These are phyloP conservation scores for Starmerella roubikii DNA, from an alignment of 805 yeast species.

Conservation along the genomic window DNA sequence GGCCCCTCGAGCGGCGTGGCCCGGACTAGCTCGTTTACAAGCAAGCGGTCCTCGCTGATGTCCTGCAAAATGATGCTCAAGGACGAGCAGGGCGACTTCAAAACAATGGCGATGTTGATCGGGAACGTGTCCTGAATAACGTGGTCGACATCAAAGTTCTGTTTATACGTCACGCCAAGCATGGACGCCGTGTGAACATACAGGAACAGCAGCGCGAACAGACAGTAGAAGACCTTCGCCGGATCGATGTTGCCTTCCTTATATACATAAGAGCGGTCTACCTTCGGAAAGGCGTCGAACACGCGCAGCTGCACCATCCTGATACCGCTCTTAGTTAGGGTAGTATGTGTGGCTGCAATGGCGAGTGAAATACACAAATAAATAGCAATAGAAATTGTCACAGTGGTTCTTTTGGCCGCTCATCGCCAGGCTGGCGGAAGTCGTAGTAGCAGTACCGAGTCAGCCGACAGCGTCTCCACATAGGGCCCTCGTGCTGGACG, in stretches of 20 bases:
- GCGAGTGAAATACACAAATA: too few species aligned
- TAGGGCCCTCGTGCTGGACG: constrained; percentile 18
- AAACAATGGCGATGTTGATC: constrained; percentile 65
- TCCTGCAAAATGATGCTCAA: constrained; percentile 68
- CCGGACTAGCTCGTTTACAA: constrained; percentile 64
- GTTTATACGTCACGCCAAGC: constrained; percentile 68
- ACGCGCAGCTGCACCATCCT: constrained; percentile 30
- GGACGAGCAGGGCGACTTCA: constrained; percentile 71
- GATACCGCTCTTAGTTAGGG: too few species aligned
- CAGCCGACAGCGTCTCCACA: constrained; percentile 32
- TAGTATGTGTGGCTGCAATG: too few species aligned
- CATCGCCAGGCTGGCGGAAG: background rate
- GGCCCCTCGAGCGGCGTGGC: constrained; percentile 23
- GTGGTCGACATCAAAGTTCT: constrained; percentile 62
- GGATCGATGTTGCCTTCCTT: constrained; percentile 35
- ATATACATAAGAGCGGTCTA: constrained; percentile 54
- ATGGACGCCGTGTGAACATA: constrained; percentile 80
- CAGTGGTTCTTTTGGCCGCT: too few species aligned
- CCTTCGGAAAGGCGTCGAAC: constrained; percentile 68
- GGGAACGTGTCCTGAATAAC: constrained; percentile 42
- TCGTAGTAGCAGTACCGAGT: constrained; percentile 23
- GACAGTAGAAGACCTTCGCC: background rate
- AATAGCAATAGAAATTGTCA: too few species aligned
- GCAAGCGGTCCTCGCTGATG: constrained; percentile 56
- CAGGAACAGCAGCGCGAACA: constrained; percentile 41